Base-by-base conservation (phyloP, 2,329 filamentous ascomycete genomes). In the Hyphodiscus sp. region DNA sequence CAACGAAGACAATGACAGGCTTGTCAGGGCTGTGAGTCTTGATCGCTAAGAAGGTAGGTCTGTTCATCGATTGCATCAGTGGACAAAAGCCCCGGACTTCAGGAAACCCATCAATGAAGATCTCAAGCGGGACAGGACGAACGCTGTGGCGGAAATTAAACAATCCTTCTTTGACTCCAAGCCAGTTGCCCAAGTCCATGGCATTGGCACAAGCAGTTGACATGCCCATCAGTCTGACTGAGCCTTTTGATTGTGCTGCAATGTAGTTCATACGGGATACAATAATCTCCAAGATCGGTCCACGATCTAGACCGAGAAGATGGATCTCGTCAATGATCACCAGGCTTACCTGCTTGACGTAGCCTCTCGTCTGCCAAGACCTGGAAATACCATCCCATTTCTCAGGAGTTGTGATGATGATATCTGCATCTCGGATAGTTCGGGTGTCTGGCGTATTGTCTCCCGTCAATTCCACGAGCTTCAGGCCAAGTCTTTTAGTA, bases 311-410 rank as follows among this genome's bases (percentile, higher is more conserved):
- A 26, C 94, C 95, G n/a, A 99, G 80, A 26, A 99, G 75, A 71
- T 99, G 94, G 54, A 99, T 99, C 73, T 99, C 94, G 65, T 99
- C 94, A 61, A 99, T 99, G 58, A 99, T 96, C 50, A 99, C 94
- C 16, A 99, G 75, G 56, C 91, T 92, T 55, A 99, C 94, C 71
- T 96, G 87, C 50, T 91, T 84, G 42, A 99, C 94, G 62, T 99
- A 99, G 56, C 89, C 88, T 82, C 94, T 87, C 5, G 92, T 97
- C 70, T 97, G 91, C 94, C 95, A 99, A 66, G 89, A 95, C 80
- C 94, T 88, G 63, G 90, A 96, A 62, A 99, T 97, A 81, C 95
- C 95, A 68, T 99, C 95, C 94, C 94, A 99, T 69, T 99, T 99
- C 73, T 99, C 94, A n/a, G 94, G 95, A 0, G 95, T 99, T 0